Evolutionary conservation across 2,329 filamentous ascomycete species (phyloP), one percentile per base, ranked within the genome.

Genomic region (Ophiocordyceps robertsii): DNA sequence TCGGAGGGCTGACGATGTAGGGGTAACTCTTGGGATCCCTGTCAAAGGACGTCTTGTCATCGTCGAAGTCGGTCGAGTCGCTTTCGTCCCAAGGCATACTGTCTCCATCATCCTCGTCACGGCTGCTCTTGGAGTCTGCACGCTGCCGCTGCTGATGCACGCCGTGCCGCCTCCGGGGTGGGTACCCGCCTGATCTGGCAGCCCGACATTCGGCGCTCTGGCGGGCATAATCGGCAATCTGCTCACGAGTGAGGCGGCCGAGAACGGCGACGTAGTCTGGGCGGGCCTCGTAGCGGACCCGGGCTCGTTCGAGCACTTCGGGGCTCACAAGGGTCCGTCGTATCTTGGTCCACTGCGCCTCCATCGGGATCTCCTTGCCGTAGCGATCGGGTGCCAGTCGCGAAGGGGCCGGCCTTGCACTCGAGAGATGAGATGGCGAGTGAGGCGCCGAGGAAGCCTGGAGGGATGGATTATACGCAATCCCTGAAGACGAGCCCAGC

Each of bases 301-400:
- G 68, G 4, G 73, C 73, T 36, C 67, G 61, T 33, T 69, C 64
- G 3, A 80, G 61, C 0, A 77, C 72, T 47, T 77, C 73, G 6
- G 70, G 68, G n/a, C 73, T 77, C 9, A 80, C 66, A 1, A 77
- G 62, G 2, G 60, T 62, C 12, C 76, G 67, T 43, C 63, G 66
- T 30, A 80, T 75, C 43, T 66, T 70, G 4, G 76, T 80, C 76
- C 76, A 80, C 40, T 68, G 66, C 2, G 75, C 76, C 24, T 77
- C 70, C 2, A 67, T 52, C 0, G 68, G 57, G 2, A 82, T 81
- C 12, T 72, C 66, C 5, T 68, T 64, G 2, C 77, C 77, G 29
- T 69, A 65, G 19, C 68, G 64, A 49, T 81, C 77, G 0, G 77
- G 77, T 1, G 67, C 73, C 3, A 80, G 59, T 3, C 62, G 64